Base-by-base conservation (phyloP, 495 filamentous ascomycete species). In the Xylona heveae region DNA sequence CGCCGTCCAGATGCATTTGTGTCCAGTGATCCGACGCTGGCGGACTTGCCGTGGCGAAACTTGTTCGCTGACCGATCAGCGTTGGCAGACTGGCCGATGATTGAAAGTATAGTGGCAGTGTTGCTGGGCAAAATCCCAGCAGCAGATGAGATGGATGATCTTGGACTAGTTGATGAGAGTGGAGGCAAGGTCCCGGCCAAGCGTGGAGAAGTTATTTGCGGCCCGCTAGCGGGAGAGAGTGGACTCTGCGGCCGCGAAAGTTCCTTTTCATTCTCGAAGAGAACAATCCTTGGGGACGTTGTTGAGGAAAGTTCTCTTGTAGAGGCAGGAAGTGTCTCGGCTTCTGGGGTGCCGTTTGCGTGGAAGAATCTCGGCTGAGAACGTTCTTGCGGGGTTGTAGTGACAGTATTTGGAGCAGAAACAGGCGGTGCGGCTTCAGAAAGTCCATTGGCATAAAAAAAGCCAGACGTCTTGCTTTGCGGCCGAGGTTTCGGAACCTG, bases 381-480 rank as follows among this genome's bases (percentile, higher is more conserved):
- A 2, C 31, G 15, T 6, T 10, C 20, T 24, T 22, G 19, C 25
- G 19, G 9, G 17, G 31, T 13, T 9, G 31, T n/a, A n/a, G 12
- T n/a, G 18, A 33, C 12, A n/a, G 19, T 18, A 7, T 19, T 14
- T 33, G 19, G 3, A 2, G n/a, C 15, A n/a, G 30, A 4, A 6
- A 10, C 6, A 32, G 30, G 6, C 10, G 23, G 23, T 25, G 23
- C 20, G 15, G 12, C 20, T 10, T 33, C 16, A 23, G 20, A 15
- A 2, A 13, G 27, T 5, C 59, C 62, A 39, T 62, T 66, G 26
- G 61, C 58, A 37, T 67, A 62, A 37, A 74, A 55, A 36, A 77
- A 74, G 4, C 57, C 66, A 1, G 72, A 42, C 0, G 57, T 41
- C 2, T 52, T 54, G 30, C 34, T 37, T n/a, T 45, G 46, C 22